A percentile compares a stretch with the other conserved stretches of the same genome.
Evolutionary conservation across 768 basidiomycete species (phyloP).

Genomic region (Naganishia friedmannii): DNA sequence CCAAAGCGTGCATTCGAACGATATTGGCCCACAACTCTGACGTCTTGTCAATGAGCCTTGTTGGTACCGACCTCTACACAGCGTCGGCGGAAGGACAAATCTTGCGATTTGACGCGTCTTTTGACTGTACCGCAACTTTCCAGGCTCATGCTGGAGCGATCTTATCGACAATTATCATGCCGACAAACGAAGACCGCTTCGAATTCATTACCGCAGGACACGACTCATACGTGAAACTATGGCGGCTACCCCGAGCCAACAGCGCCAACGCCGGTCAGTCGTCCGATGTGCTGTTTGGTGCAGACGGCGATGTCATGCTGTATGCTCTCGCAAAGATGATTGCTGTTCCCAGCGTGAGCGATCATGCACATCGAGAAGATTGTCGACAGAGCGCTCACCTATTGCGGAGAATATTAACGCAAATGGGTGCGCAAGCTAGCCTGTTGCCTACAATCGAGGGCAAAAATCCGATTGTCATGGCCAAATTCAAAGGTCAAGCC

Average conservation of each 20-base stretch:
- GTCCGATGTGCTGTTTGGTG: slow-evolving; percentile 51
- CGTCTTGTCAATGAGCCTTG: slow-evolving; percentile 72
- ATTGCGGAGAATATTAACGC: slow-evolving; percentile 79
- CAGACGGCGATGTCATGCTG: slow-evolving; percentile 64
- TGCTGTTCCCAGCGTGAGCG: slow-evolving; percentile 80
- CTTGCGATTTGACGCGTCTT: slow-evolving; percentile 79
- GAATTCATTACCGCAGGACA: slow-evolving; percentile 74
- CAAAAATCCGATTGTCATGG: slow-evolving; percentile 82
- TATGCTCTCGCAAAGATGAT: slow-evolving; percentile 81
- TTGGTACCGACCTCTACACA: slow-evolving; percentile 60
- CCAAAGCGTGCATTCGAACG: slow-evolving; percentile 76
- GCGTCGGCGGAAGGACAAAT: slow-evolving; percentile 63
- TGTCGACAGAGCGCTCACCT: slow-evolving; percentile 93
- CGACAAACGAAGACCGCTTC: slow-evolving; percentile 47
- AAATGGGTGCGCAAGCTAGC: slow-evolving; percentile 78
- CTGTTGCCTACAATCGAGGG: slow-evolving; percentile 74
- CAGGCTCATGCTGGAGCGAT: slow-evolving; percentile 74
- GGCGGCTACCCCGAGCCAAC: slow-evolving; percentile 23
- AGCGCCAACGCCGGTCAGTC: background rate
- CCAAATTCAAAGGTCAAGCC: slow-evolving; percentile 65
- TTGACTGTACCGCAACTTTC: slow-evolving; percentile 82
- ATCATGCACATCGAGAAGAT: slow-evolving; percentile 63
- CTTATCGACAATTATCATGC: slow-evolving; percentile 69
- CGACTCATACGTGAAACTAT: slow-evolving; percentile 78
- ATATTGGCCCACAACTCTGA: slow-evolving; percentile 84